Conservation (phyloP, 352 stramenopile species). For the Pythium inflatum region DNA sequence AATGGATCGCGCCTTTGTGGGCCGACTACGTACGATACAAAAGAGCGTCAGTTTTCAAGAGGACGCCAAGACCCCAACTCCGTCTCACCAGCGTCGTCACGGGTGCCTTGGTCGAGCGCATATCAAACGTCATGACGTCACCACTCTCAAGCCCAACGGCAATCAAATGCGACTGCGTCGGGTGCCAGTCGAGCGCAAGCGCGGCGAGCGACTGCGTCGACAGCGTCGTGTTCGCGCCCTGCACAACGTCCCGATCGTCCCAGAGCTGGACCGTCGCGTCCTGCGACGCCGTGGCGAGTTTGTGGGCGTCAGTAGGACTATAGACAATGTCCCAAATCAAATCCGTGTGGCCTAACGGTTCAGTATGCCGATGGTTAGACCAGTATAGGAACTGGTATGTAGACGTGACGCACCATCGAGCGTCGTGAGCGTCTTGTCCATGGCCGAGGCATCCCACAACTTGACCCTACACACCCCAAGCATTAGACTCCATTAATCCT, state of each 20-base stretch:
- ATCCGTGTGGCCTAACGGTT: conserved; percentile 69
- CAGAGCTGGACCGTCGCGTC: conserved; percentile 76
- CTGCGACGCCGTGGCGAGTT: conserved; percentile 66
- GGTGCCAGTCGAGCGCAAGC: conserved; percentile 75
- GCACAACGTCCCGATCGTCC: conserved; percentile 58
- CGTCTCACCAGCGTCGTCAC: conserved; percentile 44
- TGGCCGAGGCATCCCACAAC: conserved; percentile 65
- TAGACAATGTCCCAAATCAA: conserved; percentile 74
- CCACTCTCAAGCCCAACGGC: conserved; percentile 71
- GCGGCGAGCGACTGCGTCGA: conserved; percentile 42
- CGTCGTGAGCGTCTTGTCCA: conserved; percentile 54
- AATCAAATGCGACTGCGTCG: conserved; percentile 56
- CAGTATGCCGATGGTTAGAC: no score
- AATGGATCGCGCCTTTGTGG: conserved; percentile 57
- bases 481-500: no score
- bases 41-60: neutral
- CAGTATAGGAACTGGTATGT: no score
- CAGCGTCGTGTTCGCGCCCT: conserved; percentile 44
- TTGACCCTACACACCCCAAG: conserved; percentile 69
- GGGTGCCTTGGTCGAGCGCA: conserved; percentile 47
- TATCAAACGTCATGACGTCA: conserved; percentile 69
- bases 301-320: conserved; percentile 43
- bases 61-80: neutral
- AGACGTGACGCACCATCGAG: conserved; percentile 59
- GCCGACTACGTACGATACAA: conserved; percentile 18